These are phyloP conservation scores for Prunus armeniaca DNA, from an alignment of 306 rosid species.

Conservation along the genomic window DNA sequence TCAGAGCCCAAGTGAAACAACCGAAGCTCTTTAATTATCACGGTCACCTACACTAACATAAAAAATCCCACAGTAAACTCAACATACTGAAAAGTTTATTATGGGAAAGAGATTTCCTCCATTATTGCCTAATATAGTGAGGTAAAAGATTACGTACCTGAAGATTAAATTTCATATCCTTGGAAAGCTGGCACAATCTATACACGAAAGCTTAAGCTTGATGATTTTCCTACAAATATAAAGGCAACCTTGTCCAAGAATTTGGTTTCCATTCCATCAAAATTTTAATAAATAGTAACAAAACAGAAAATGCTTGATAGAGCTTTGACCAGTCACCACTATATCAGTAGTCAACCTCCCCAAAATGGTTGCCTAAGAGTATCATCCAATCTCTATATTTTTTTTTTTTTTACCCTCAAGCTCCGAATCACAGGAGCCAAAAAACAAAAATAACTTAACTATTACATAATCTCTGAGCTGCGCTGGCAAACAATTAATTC, in stretches of 20 bases:
- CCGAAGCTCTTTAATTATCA: conserved; percentile 2
- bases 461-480: conserved; percentile 38
- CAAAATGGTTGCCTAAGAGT: conserved; percentile 53
- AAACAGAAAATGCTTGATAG: conserved; percentile 26
- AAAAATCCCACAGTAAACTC: conserved; percentile 11
- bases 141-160: conserved; percentile 26
- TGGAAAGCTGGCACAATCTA: conserved; percentile 22
- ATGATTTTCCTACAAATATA: background rate
- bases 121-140: conserved; percentile 7
- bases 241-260: conserved; percentile 28
- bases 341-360: conserved; percentile 47
- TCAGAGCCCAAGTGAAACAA: conserved; percentile 4
- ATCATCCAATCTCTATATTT: conserved; percentile 36
- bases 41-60: conserved; percentile 16
- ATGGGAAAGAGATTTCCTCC: conserved; percentile 5
- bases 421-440: conserved; percentile 57
- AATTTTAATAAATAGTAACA: conserved; percentile 28
- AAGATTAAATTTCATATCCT: conserved; percentile 3
- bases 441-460: conserved; percentile 44
- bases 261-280: conserved; percentile 39
- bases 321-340: conserved; percentile 32
- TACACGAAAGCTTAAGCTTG: background rate
- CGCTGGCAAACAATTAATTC: conserved; percentile 27
- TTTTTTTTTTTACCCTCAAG: conserved; percentile 26
- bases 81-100: conserved; percentile 1